These are phyloP conservation scores for Ophiocytium majus DNA, from an alignment of 352 stramenopile species.

Conservation along the genomic window DNA sequence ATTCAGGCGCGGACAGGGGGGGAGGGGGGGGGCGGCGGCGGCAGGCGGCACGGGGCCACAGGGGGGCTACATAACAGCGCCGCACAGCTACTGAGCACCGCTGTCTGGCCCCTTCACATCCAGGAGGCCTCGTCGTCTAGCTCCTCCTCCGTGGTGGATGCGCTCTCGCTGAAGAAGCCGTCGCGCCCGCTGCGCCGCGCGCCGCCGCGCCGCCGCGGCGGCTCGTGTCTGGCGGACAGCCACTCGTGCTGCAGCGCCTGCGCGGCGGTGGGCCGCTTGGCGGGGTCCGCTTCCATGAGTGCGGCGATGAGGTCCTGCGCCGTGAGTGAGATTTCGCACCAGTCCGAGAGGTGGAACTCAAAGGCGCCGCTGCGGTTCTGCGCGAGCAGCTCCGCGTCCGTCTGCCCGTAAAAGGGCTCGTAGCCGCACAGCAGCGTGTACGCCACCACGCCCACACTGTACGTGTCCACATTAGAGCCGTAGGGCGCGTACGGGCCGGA, in stretches of 20 bases:
- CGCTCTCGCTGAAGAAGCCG: not conserved
- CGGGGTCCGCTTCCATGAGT: constrained; percentile 22
- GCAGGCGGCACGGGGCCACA: no score
- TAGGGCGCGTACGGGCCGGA: constrained; percentile 75
- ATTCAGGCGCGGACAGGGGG: no score
- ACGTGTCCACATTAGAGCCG: constrained; percentile 74
- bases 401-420: constrained; percentile 57
- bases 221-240: not conserved
- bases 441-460: constrained; percentile 74
- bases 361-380: not conserved
- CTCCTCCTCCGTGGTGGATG: not conserved
- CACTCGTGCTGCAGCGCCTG: not conserved
- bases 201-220: no score
- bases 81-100: no score
- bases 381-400: constrained; percentile 13
- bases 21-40: no score
- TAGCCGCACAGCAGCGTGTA: constrained; percentile 81
- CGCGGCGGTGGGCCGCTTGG: not conserved
- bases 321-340: constrained; percentile 15
- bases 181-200: not conserved
- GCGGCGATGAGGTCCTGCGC: constrained; percentile 6
- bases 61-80: no score
- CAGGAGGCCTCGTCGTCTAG: not conserved
- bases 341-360: constrained; percentile 24
- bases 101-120: not conserved